phyloP scores from a whole-genome alignment of 768 basidiomycete genomes.

The Lentinula boryana region DNA sequence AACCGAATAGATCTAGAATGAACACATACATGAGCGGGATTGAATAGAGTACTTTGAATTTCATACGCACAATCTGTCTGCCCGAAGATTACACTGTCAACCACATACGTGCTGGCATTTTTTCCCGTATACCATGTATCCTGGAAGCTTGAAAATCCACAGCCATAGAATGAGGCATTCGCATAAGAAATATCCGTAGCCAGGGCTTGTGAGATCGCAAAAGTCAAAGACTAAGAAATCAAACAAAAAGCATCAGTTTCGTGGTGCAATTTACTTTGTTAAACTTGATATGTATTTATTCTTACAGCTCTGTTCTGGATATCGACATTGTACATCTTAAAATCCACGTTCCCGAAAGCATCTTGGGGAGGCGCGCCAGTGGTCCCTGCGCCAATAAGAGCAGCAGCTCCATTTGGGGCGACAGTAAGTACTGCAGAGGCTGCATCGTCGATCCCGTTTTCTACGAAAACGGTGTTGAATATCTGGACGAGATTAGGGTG shows the following conservation, averaged over 20 bases:
- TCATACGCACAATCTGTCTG: slow-evolving; percentile 51
- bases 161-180: slow-evolving; percentile 64
- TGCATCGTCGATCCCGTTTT: slow-evolving; percentile 45
- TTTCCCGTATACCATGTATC: slow-evolving; percentile 64
- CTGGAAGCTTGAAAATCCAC: slow-evolving; percentile 55
- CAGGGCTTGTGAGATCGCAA: slow-evolving; percentile 54
- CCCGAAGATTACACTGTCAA: slow-evolving; percentile 58
- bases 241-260: neutral
- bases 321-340: slow-evolving; percentile 63
- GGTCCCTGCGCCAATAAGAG: slow-evolving; percentile 55
- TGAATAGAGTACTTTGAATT: neutral
- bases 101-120: slow-evolving; percentile 52
- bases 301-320: slow-evolving; percentile 62
- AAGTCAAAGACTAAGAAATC: slow-evolving; percentile 36
- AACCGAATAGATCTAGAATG: slow-evolving; percentile 47
- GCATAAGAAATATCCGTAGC: slow-evolving; percentile 58
- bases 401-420: slow-evolving; percentile 48
- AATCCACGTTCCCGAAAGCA: slow-evolving; percentile 48
- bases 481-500: slow-evolving; percentile 46
- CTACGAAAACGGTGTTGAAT: slow-evolving; percentile 41
- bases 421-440: slow-evolving; percentile 54
- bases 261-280: too few species aligned
- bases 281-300: slow-evolving; percentile 2
- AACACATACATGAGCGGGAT: neutral
- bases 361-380: slow-evolving; percentile 49